Conservation (phyloP, 805 yeast genomes). For the Pichia scutulata region DNA sequence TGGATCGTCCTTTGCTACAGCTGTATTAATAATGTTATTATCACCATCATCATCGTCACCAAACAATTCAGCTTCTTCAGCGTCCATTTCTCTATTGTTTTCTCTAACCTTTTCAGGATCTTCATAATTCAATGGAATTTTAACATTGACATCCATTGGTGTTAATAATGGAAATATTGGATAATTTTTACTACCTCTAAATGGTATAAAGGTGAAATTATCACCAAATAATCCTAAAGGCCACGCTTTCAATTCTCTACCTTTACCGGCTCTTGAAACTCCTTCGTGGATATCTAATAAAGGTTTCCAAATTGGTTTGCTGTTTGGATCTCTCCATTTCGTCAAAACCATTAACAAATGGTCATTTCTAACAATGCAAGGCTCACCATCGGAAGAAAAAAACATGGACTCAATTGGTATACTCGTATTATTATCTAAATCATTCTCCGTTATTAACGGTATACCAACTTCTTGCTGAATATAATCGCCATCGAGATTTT, state of each 20-base stretch:
- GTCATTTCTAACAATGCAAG: constrained; percentile 76
- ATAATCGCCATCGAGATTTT: constrained; percentile 32
- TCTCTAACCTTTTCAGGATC: constrained; percentile 16
- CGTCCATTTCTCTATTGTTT: not conserved
- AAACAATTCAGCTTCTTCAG: constrained; percentile 21
- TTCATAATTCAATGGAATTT: constrained; percentile 47
- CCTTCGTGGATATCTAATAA: constrained; percentile 53
- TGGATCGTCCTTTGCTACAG: constrained; percentile 30
- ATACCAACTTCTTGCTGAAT: constrained; percentile 38
- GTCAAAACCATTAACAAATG: constrained; percentile 63
- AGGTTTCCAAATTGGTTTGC: constrained; percentile 85
- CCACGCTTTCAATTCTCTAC: constrained; percentile 69
- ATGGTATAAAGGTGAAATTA: constrained; percentile 62
- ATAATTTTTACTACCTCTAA: constrained; percentile 55
- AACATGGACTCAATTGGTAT: constrained; percentile 53
- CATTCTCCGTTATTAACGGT: constrained; percentile 27
- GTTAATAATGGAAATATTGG: constrained; percentile 83
- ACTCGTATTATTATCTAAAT: not conserved
- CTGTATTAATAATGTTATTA: constrained; percentile 25
- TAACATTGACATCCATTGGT: constrained; percentile 69
- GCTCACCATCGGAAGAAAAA: constrained; percentile 85
- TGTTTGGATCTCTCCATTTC: constrained; percentile 62
- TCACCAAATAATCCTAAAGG: constrained; percentile 75
- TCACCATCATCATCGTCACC: constrained; percentile 48
- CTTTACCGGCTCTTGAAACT: constrained; percentile 44